These are phyloP conservation scores for Salix suchowensis DNA, from an alignment of 345 rosid species.

Conservation along the genomic window DNA sequence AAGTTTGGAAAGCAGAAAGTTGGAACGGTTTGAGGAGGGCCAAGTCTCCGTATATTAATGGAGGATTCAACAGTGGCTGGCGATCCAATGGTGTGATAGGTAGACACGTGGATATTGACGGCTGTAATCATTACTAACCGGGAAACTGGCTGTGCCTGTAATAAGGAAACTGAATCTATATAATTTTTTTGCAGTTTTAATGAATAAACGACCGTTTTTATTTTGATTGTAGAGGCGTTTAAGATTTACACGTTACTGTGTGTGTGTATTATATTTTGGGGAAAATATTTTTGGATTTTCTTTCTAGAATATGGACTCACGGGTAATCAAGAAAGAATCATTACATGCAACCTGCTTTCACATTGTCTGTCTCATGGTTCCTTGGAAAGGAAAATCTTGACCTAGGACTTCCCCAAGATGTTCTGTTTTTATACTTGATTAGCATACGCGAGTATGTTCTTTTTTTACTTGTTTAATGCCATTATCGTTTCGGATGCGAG, in stretches of 20 bases:
- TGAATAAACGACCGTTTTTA: not conserved
- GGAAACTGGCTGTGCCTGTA: constrained; percentile 29
- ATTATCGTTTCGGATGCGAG: not conserved
- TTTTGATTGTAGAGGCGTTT: not conserved
- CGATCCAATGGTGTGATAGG: constrained; percentile 7
- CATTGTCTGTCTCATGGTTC: constrained; percentile 8
- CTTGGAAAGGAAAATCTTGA: not conserved
- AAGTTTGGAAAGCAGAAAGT: not conserved
- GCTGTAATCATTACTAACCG: constrained; percentile 21
- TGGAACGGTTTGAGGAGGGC: constrained; percentile 9
- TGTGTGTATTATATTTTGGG: not conserved
- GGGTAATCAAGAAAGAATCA: not conserved
- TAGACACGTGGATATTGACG: constrained; percentile 36
- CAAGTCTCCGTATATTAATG: constrained; percentile 6
- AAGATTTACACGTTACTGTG: constrained; percentile 8
- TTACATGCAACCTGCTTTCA: not conserved
- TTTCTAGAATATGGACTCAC: not conserved
- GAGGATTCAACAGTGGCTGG: not conserved
- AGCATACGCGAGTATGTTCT: not conserved
- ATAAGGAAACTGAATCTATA: not conserved
- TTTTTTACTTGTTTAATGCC: not conserved
- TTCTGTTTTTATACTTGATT: not conserved
- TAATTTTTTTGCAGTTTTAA: not conserved
- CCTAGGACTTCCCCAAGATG: constrained; percentile 6
- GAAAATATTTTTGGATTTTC: not conserved